A percentile compares a stretch with the other conserved stretches of the same genome.
These are phyloP conservation scores for Alternaria novae-zelandiae DNA, from an alignment of 2,329 filamentous ascomycete genomes.

Conservation along the genomic window DNA sequence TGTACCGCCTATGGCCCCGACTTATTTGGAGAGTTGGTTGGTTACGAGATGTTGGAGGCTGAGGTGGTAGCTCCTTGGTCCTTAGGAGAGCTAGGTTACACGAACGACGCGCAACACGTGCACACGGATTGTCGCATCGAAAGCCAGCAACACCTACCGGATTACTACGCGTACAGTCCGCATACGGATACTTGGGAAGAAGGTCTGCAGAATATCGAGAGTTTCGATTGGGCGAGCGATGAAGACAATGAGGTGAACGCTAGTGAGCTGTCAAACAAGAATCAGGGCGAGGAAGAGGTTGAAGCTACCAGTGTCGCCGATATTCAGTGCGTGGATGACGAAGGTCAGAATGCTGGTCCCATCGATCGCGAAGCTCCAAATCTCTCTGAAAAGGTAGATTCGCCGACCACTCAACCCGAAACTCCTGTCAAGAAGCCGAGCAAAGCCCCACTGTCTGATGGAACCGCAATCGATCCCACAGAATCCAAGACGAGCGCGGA, in stretches of 20 bases:
- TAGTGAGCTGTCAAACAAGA: not conserved
- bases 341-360: not conserved
- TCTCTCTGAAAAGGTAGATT: not conserved
- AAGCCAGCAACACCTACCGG: conserved; percentile 3
- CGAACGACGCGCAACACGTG: not conserved
- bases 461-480: not conserved
- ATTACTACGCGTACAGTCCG: conserved; percentile 13
- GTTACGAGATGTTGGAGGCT: not conserved
- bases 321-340: not conserved
- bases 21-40: not conserved
- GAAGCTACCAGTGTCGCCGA: not conserved
- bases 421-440: accelerated
- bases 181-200: conserved; percentile 25
- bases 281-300: not conserved
- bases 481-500: not conserved
- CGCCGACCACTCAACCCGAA: not conserved
- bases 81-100: conserved; percentile 8
- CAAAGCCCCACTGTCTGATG: not conserved
- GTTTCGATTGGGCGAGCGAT: conserved; percentile 28
- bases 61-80: not conserved
- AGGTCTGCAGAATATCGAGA: conserved; percentile 27
- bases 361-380: not conserved
- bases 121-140: conserved; percentile 10
- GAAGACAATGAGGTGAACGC: not conserved
- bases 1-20: not conserved